These are phyloP conservation scores for Calonectria pteridis DNA, from an alignment of 2,329 filamentous ascomycete genomes.

Conservation along the genomic window DNA sequence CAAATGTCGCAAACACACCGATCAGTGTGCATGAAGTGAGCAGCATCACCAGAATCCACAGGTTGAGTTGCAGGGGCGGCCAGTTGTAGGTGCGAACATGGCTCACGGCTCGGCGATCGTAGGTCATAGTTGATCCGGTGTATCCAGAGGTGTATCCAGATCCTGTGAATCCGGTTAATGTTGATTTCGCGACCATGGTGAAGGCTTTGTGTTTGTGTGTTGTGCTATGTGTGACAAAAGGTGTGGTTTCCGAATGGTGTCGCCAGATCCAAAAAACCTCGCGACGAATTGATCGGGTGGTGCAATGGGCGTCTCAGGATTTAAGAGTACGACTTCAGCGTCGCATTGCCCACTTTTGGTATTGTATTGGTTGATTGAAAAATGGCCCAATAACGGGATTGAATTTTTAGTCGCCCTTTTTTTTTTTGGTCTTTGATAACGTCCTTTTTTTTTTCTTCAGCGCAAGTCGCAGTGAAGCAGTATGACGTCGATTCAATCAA, in stretches of 20 bases:
- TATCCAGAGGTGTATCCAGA: conserved; percentile 17
- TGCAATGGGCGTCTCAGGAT: background rate
- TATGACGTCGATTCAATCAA: conserved; percentile 9
- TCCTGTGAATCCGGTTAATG: conserved; percentile 48
- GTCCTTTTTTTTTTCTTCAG: conserved; percentile 15
- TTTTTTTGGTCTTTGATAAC: background rate
- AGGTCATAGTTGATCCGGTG: conserved; percentile 57
- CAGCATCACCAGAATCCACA: conserved; percentile 77
- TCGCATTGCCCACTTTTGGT: background rate
- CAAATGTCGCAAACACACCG: conserved; percentile 71
- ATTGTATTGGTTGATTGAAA: background rate
- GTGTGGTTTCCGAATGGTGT: background rate
- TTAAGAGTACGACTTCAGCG: background rate
- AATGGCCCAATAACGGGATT: background rate
- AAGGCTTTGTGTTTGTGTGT: background rate
- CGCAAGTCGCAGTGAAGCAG: background rate
- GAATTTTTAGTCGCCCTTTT: background rate
- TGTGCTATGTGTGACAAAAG: background rate
- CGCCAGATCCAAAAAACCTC: background rate
- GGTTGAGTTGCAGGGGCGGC: conserved; percentile 75
- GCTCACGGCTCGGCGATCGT: conserved; percentile 57
- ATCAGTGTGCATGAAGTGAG: conserved; percentile 69
- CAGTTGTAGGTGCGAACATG: conserved; percentile 74
- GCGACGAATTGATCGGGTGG: background rate
- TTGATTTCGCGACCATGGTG: conserved; percentile 47